Percentiles rank a stretch among this genome's conserved stretches.
Conservation (phyloP, 2,329 filamentous ascomycete species). For the Diatrype stigma region DNA sequence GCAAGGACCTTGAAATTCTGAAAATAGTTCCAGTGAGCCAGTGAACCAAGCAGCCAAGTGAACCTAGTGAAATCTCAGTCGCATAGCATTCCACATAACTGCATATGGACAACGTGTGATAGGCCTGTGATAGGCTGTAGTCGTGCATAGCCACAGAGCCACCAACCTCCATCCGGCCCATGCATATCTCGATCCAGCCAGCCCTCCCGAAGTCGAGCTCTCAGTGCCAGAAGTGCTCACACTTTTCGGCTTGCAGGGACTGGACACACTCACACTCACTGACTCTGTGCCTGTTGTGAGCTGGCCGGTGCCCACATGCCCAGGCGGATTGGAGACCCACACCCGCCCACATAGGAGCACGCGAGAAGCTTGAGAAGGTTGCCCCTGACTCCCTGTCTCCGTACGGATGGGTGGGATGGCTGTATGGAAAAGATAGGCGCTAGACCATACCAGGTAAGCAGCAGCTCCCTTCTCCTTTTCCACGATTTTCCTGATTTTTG, state of each 20-base stretch:
- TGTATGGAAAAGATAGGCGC: background rate
- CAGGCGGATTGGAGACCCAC: too few relatives aligned
- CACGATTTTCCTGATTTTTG: background rate
- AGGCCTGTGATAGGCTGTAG: background rate
- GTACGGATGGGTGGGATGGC: background rate
- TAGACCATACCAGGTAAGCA: background rate
- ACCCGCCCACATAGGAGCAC: too few relatives aligned
- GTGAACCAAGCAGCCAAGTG: too few relatives aligned
- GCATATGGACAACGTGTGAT: background rate
- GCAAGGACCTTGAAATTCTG: too few relatives aligned
- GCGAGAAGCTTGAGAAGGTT: too few relatives aligned
- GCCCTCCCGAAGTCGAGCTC: background rate
- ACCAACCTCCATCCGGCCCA: background rate
- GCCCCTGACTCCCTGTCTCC: too few relatives aligned
- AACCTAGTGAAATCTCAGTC: background rate
- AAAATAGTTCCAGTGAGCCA: too few relatives aligned
- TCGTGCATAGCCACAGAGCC: background rate
- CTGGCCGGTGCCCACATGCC: too few relatives aligned
- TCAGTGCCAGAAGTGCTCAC: too few relatives aligned
- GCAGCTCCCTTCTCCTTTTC: background rate
- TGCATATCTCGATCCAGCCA: background rate
- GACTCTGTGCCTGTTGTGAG: too few relatives aligned
- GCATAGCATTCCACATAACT: background rate
- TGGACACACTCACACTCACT: background rate
- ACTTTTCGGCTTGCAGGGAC: too few relatives aligned